phyloP scores from a whole-genome alignment of 78 protist species.

The Dictyostelium capitatum region DNA sequence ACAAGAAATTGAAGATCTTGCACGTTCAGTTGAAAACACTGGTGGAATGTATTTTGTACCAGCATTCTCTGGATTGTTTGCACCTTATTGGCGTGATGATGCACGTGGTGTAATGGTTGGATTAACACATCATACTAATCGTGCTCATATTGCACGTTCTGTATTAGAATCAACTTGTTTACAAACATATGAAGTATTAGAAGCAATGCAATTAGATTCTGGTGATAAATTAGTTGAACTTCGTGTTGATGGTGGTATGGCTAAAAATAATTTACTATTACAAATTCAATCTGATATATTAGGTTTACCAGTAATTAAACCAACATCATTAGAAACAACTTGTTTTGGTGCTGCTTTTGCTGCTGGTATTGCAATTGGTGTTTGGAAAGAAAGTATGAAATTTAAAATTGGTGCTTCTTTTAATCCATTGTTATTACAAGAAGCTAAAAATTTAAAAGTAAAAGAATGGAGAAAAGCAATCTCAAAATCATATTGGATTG shows the following conservation, averaged over 20 bases:
- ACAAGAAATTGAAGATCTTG: constrained; percentile 83
- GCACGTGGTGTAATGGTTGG: constrained; percentile 91
- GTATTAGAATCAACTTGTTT: constrained; percentile 87
- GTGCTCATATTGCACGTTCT: constrained; percentile 91
- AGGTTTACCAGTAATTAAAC: constrained; percentile 82
- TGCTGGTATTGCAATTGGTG: constrained; percentile 83
- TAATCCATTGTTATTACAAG: constrained; percentile 1
- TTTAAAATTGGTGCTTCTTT: constrained; percentile 28
- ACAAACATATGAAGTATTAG: constrained; percentile 88
- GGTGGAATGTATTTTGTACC: constrained; percentile 94
- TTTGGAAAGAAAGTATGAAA: constrained; percentile 41
- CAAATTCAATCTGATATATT: constrained; percentile 91
- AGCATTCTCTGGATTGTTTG: constrained; percentile 93
- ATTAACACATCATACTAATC: constrained; percentile 87
- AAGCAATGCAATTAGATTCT: constrained; percentile 85
- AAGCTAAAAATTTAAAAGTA: constrained; percentile 5
- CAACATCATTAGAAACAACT: constrained; percentile 85
- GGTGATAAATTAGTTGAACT: constrained; percentile 34
- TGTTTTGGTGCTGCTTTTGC: constrained; percentile 94
- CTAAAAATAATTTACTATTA: constrained; percentile 71
- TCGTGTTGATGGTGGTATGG: constrained; percentile 94
- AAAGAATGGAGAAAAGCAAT: constrained; percentile 83
- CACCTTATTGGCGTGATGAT: constrained; percentile 93
- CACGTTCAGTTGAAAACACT: constrained; percentile 72
- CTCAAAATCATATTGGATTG: constrained; percentile 84